Conservation (phyloP, 2,329 filamentous ascomycete genomes). For the Lachnellula hyalina region DNA sequence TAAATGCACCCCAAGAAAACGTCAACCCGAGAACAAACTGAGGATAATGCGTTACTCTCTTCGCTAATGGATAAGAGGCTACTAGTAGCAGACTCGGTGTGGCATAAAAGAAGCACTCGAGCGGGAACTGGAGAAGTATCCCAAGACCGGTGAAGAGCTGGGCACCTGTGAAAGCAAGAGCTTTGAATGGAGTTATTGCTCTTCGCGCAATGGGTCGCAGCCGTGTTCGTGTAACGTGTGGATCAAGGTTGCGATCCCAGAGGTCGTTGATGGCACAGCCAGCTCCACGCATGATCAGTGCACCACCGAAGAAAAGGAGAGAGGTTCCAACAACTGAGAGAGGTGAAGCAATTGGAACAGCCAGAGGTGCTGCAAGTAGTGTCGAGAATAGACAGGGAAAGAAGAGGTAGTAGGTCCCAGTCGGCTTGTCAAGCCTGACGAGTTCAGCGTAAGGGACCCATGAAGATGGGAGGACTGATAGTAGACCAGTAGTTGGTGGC, state of each 20-base stretch:
- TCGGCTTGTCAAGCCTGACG: conserved; percentile 73
- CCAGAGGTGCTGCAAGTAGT: conserved; percentile 69
- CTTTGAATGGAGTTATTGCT: conserved; percentile 68
- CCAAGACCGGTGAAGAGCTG: conserved; percentile 71
- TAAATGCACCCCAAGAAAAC: conserved; percentile 83
- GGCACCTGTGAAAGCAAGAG: conserved; percentile 65
- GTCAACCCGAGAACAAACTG: conserved; percentile 78
- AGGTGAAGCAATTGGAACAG: conserved; percentile 54
- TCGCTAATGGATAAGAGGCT: conserved; percentile 73
- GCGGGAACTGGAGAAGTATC: conserved; percentile 71
- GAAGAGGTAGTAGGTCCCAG: conserved; percentile 79
- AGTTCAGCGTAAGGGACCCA: conserved; percentile 80
- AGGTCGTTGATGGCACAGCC: conserved; percentile 89
- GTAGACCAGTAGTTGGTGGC: conserved; percentile 65
- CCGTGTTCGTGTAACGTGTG: conserved; percentile 69
- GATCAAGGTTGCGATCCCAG: conserved; percentile 83
- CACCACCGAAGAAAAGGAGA: conserved; percentile 67
- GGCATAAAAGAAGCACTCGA: conserved; percentile 69
- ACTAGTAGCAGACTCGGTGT: conserved; percentile 71
- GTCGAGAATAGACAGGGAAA: conserved; percentile 84
- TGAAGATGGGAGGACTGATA: conserved; percentile 62
- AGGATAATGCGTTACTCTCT: conserved; percentile 82
- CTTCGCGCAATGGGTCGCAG: conserved; percentile 76
- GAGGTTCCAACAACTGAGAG: conserved; percentile 58
- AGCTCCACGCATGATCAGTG: conserved; percentile 79